Base-by-base conservation (phyloP, 768 basidiomycete species). In the Leccinum subgranulosum region DNA sequence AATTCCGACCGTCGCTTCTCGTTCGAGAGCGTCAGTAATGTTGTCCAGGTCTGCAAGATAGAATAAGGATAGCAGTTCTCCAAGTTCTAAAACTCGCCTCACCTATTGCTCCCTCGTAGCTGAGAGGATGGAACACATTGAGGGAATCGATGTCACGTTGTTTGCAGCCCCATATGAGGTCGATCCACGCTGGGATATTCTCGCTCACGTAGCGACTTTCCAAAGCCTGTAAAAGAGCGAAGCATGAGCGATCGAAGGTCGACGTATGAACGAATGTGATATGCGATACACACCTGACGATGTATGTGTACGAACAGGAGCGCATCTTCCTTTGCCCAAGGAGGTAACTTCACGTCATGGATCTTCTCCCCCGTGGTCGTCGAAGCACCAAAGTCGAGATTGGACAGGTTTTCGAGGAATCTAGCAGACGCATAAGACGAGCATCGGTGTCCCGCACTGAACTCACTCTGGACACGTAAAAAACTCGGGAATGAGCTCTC, bases 41-140 rank as follows among this genome's bases (percentile, higher is more conserved):
- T 81, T 72, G 68, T 97, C 95, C 23, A 98, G 74, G 70, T 97
- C 94, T 90, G 36, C 51, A 25, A 47, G 27, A 12, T 23, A 23
- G 23, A 0, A 47, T 54, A 25, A 55, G 57, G 34, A 31, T 17
- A 2, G 1, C n/a, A n/a, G 41, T 34, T 25, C 5, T 9, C 14
- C 2, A 48, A 8, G 27, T 1, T 34, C 15, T 28, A 4, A 25
- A 34, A 49, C 17, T 14, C 14, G 17, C 54, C 76, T 19, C 57
- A 85, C 90, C 87, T 60, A 96, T 89, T 0, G 91, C 87, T 4
- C 94, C 93, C 64, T 94, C 93, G 65, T 97, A 97, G 15, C 92
- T 95, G 34, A 97, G 74, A 0, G 94, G 95, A 71, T 97, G 94
- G 76, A 92, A 97, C 7, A 87, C 89, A 64, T 97, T 98, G 57